These are phyloP conservation scores for Scenedesmus sp. DNA, from an alignment of 163 green algal species.

Conservation along the genomic window DNA sequence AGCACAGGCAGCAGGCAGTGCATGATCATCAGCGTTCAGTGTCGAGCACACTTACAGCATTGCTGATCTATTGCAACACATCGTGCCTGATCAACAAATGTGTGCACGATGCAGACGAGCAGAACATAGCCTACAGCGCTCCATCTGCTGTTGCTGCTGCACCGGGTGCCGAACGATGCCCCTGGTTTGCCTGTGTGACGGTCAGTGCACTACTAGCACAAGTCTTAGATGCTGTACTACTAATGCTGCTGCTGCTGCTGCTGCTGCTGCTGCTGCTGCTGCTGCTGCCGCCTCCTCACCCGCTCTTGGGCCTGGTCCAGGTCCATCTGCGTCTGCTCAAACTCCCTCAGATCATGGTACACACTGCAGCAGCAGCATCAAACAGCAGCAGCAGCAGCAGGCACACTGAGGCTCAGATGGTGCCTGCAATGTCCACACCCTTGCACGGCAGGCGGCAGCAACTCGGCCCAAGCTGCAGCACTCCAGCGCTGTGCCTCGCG, in stretches of 20 bases:
- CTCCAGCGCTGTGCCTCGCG: too few relatives aligned
- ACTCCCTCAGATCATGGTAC: neutral
- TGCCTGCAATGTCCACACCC: too few relatives aligned
- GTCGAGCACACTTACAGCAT: neutral
- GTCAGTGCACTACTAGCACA: neutral
- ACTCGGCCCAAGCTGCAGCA: too few relatives aligned
- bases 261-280: neutral
- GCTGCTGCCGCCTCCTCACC: constrained; percentile 20
- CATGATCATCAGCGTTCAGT: neutral
- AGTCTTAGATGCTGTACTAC: neutral
- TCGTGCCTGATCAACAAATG: too few relatives aligned
- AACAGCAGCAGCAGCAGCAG: neutral
- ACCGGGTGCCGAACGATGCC: neutral
- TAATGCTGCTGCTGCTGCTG: too few relatives aligned
- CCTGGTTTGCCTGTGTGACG: too few relatives aligned
- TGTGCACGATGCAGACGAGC: too few relatives aligned
- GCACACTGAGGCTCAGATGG: neutral
- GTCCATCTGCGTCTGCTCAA: too few relatives aligned
- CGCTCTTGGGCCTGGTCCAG: constrained; percentile 11
- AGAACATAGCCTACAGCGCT: too few relatives aligned
- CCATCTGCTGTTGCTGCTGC: constrained; percentile 3
- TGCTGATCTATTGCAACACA: too few relatives aligned
- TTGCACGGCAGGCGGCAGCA: too few relatives aligned
- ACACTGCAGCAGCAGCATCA: constrained; percentile 49
- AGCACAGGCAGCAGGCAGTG: neutral